Evolutionary conservation across 1,139 yeast genomes (phyloP), one percentile per base, ranked within the genome.

Genomic region (Yamadazyma atlantica): DNA sequence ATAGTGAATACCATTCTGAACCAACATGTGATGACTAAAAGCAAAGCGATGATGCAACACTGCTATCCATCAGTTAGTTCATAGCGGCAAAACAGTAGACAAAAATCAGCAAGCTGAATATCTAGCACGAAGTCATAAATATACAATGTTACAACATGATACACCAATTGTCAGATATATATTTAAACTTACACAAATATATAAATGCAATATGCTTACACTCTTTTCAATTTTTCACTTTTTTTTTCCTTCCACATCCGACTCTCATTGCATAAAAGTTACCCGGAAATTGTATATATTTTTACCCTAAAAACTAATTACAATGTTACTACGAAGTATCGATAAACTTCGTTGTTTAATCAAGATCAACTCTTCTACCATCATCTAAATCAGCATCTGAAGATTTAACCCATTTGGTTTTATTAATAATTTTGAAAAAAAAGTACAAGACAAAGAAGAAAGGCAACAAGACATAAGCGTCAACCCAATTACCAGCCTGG

Each of bases 401-500:
- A 30, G 73, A 54, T 2, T 62, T 49, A 26, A 66, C 66, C 66
- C 73, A 69, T 44, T 64, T 67, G 19, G 78, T 72, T 45, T 64
- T 71, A 41, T 66, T 62, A 32, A 65, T 51, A 4, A 69, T n/a
- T 45, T 69, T 70, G 38, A 59, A 50, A 21, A 51, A 48, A 42
- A 64, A 53, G 38, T 54, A 58, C 12, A 66, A 36, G 4, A 80
- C 49, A 27, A 67, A 62, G 43, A 78, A 80, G 31, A 81, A 62
- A 3, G 88, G 87, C 21, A 82, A 55, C 47, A 82, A 60, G 41
- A 82, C 73, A 52, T 83, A 82, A 4, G 82, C 78, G 54, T 81
- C 88, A 29, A 82, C 81, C 56, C 80, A 82, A 42, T 69, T 65
- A 22, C 73, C 79, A 5, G 78, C 82, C 39, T 69, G 66, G 49